Base-by-base conservation (phyloP, 345 rosid genomes). In the Schrenkiella parvula region DNA sequence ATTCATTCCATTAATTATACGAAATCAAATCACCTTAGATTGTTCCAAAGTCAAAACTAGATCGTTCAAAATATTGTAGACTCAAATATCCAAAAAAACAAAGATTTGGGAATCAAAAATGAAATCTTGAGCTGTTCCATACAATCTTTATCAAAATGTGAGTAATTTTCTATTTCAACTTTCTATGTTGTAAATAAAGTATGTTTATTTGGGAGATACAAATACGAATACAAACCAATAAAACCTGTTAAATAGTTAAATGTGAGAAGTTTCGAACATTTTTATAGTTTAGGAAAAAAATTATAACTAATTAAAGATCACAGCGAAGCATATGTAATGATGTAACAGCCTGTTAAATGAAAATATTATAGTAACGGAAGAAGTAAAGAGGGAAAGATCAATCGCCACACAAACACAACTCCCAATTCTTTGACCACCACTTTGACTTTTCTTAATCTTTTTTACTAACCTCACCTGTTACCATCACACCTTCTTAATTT, bases 351-450 rank as follows among this genome's bases (percentile, higher is more conserved):
- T 64, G 76, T 72, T 32, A 64, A 32, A 72, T 6, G 3, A 38
- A 6, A 8, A 8, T 2, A 21, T 1, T 23, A 22, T 0, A 12
- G 35, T 3, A 21, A 6, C 0, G 18, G 53, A 39, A 39, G 34
- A 52, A 52, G 34, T 28, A 62, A 62, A 52, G 44, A 17, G 51
- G 7, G 32, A 47, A 18, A 53, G 3, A 64, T 53, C 31, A 43
- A 64, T 32, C 32, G 29, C 43, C 57, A 53, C 7, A 53, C 57
- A 53, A 4, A 53, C 70, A 53, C 76, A 73, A 44, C 43, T 54
- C 38, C 63, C 76, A 0, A 64, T 64, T 65, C 32, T 53, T 72
- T 64, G 70, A 72, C 77, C 70, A 64, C 13, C 1, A 21, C 55
- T 72, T 54, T 15, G 76, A 72, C 76, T 72, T 72, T 72, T 61